A percentile compares a stretch with the other conserved stretches of the same genome.
Conservation (phyloP, 208 protist genomes). For the Zelonia costaricensis region DNA sequence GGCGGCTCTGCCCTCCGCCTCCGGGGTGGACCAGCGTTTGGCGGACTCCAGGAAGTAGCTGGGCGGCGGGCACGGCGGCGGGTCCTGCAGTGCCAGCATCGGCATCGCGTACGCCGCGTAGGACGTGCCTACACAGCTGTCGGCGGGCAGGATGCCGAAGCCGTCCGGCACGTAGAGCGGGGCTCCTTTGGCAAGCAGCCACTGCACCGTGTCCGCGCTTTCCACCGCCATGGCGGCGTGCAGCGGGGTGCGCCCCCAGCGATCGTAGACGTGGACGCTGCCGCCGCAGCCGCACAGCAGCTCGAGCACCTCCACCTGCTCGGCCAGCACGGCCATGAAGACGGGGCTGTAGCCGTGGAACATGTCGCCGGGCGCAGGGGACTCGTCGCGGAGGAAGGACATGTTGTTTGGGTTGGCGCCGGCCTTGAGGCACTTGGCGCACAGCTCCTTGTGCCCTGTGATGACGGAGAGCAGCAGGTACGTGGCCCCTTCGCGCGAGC, state of each 20-base stretch:
- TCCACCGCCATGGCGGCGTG: constrained; percentile 80
- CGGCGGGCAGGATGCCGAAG: constrained; percentile 42
- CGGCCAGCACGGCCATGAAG: constrained; percentile 79
- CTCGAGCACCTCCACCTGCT: constrained; percentile 72
- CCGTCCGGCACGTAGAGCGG: constrained; percentile 72
- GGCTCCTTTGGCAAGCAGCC: constrained; percentile 73
- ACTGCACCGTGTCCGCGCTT: constrained; percentile 69
- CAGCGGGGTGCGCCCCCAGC: constrained; percentile 86
- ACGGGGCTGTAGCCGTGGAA: constrained; percentile 88
- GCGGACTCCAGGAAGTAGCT: constrained; percentile 31
- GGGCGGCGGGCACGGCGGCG: constrained; percentile 27
- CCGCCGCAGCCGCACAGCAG: constrained; percentile 65
- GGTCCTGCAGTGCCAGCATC: constrained; percentile 48
- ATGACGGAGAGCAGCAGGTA: constrained; percentile 81
- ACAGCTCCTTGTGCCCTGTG: constrained; percentile 68
- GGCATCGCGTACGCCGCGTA: constrained; percentile 60
- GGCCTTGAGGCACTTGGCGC: constrained; percentile 65
- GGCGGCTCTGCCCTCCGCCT: constrained; percentile 9
- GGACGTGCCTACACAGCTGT: constrained; percentile 45
- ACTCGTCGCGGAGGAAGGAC: constrained; percentile 72
- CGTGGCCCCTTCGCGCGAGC: constrained; percentile 60
- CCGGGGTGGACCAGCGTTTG: constrained; percentile 10
- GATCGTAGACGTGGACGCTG: constrained; percentile 83
- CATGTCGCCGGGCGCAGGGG: constrained; percentile 68
- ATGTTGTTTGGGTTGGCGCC: constrained; percentile 89